Evolutionary conservation across 2,329 filamentous ascomycete genomes (phyloP).

Genomic region (Stromatinia cepivora): DNA sequence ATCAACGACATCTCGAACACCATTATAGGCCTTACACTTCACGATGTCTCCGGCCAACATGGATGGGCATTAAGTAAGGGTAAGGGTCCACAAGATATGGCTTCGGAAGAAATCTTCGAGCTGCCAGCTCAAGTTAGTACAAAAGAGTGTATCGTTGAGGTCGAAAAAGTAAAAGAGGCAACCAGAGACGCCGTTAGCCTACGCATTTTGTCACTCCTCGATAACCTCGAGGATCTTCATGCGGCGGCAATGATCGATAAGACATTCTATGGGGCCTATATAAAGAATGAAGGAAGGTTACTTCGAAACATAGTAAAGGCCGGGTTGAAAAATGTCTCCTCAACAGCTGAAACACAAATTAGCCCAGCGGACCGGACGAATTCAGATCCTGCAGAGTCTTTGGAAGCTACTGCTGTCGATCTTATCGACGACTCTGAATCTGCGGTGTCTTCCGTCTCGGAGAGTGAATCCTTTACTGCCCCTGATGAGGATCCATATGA

Average conservation of each 20-base stretch:
- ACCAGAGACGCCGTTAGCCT: constrained; percentile 40
- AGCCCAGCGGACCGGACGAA: background rate
- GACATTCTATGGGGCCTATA: constrained; percentile 49
- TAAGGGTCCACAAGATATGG: constrained; percentile 14
- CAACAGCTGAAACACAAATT: constrained; percentile 21
- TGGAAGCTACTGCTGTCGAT: constrained; percentile 15
- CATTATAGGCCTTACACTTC: constrained; percentile 50
- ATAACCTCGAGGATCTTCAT: constrained; percentile 47
- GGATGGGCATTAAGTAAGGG: constrained; percentile 53
- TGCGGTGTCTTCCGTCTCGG: constrained; percentile 1
- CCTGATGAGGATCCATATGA: constrained; percentile 29
- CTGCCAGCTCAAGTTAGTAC: constrained; percentile 20
- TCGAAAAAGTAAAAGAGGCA: constrained; percentile 26
- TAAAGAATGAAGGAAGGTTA: constrained; percentile 47
- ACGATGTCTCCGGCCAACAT: constrained; percentile 50
- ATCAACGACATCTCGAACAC: constrained; percentile 55
- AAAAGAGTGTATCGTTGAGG: constrained; percentile 23
- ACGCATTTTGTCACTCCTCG: constrained; percentile 46
- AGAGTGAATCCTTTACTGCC: background rate
- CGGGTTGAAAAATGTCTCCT: constrained; percentile 27
- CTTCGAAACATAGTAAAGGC: constrained; percentile 38
- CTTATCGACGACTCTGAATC: constrained; percentile 28
- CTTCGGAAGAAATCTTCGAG: constrained; percentile 22
- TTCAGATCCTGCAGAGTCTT: background rate
- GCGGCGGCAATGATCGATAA: constrained; percentile 47